Base-by-base conservation (phyloP, 768 basidiomycete species). In the Podaxis rugospora region DNA sequence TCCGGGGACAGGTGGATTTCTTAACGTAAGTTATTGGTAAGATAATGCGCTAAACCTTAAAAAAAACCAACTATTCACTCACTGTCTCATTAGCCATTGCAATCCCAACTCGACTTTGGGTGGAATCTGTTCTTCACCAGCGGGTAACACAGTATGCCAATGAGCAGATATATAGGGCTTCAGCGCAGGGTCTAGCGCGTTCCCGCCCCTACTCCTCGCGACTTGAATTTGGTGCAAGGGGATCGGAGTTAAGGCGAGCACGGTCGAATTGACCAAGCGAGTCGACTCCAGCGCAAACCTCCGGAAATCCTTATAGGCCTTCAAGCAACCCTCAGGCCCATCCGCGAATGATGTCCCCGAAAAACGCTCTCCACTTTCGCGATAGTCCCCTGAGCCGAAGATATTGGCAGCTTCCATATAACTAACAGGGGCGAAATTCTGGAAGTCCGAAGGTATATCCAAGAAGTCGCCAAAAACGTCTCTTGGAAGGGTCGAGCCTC, bases 241-340 rank as follows among this genome's bases (percentile, higher is more conserved):
- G 13, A 80, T 71, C 0, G 77, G 75, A 1, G 77, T 78, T 61
- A 80, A 75, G 0, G 74, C 73, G 21, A 78, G 65, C 0, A 73
- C 67, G 2, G 70, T 70, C 4, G 59, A 66, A 25, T 62, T 67
- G 27, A 76, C 52, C 4, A 71, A 64, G 9, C 65, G 53, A 58
- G 71, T 69, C 0, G 67, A 61, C 23, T 52, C 32, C 2, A 37
- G 4, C 7, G 70, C 70, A 53, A 74, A 73, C 40, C 73, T 67
- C 27, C 56, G 69, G 65, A 70, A 78, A 18, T 71, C 69, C 6
- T 61, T 58, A 57, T 74, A 74, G 0, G 75, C 74, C 23, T 72
- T 69, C 39, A 70, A 58, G 56, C 73, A 78, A 16, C 66, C 57
- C 11, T 66, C 65, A 3, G 70, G 68, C 3, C 69, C 68, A 14